Evolutionary conservation across 164 flowering plant genomes (phyloP), one percentile per base, ranked within the genome.

Genomic region (Nymphaea thermarum): DNA sequence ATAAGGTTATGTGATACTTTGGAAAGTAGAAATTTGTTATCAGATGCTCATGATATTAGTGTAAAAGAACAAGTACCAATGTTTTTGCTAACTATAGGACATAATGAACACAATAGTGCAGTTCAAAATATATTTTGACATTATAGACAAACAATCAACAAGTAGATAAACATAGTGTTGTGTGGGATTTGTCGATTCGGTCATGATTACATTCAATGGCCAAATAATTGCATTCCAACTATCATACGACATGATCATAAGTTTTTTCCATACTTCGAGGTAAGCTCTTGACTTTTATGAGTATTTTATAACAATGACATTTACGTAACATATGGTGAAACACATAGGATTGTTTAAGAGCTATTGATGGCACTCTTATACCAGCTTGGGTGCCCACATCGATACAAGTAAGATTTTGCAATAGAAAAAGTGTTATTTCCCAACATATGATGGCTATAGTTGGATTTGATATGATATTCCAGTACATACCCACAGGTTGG

Each of bases 341-440:
- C 55, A 67, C 70, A 42, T 70, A 87, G 91, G 83, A 85, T 73
- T 85, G 86, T 70, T 73, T 84, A 4, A 89, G 87, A 62, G 85
- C 76, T 12, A 79, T 85, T 57, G 85, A 84, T 72, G 81, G 87
- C 18, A 80, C 78, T 41, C 91, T 83, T 70, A 77, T 86, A 18
- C 91, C 91, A 43, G 87, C 80, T 63, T 80, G 75, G 80, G 86
- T 83, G 2, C 83, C 81, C 61, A 79, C 79, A n/a, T n/a, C 83
- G 69, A 86, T 83, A 76, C 86, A 83, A 77, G 86, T 81, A 16
- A 82, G 85, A 67, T 87, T 83, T 71, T 84, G 86, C 45, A 81
- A 82, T 67, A 81, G 71, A 71, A 79, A 73, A 65, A 86, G 87
- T 44, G 64, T 67, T 43, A 79, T 81, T 53, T 78, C 64, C 64